Conservation (phyloP, 208 protist genomes). For the Acanthamoeba royreba region DNA sequence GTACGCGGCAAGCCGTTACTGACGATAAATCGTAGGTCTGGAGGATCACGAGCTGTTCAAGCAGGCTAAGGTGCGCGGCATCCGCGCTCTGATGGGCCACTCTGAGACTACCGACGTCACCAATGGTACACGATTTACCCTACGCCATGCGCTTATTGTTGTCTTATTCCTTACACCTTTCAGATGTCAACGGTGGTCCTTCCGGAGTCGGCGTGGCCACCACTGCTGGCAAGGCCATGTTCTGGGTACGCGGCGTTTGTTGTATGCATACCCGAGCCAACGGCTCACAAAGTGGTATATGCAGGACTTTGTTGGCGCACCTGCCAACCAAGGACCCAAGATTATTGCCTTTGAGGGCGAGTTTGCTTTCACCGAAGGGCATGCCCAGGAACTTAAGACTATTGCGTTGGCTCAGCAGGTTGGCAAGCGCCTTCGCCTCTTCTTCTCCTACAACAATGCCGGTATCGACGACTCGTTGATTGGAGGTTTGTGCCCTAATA, state of each 20-base stretch:
- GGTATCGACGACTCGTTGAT: constrained; percentile 46
- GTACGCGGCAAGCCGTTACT: too few relatives aligned
- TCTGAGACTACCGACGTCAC: constrained; percentile 52
- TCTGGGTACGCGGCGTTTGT: neutral
- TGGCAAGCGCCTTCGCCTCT: constrained; percentile 47
- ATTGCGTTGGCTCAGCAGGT: constrained; percentile 48
- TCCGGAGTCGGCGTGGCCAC: constrained; percentile 43
- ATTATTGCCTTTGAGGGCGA: constrained; percentile 45
- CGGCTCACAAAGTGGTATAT: neutral
- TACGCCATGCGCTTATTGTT: neutral
- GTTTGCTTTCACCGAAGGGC: constrained; percentile 54
- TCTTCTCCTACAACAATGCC: constrained; percentile 58
- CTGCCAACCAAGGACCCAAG: neutral
- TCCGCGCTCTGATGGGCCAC: constrained; percentile 52
- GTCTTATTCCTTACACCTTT: neutral
- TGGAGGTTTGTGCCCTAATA: too few relatives aligned
- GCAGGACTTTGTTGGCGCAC: constrained; percentile 13
- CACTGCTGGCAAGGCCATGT: constrained; percentile 43
- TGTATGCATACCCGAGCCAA: neutral
- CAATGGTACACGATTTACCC: neutral
- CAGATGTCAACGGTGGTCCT: constrained; percentile 48
- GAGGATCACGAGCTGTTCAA: constrained; percentile 38
- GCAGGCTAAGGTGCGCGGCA: constrained; percentile 49
- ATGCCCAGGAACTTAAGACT: constrained; percentile 54
- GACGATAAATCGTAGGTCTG: neutral